phyloP scores from a whole-genome alignment of 345 rosid genomes.

The Gossypium stocksii region DNA sequence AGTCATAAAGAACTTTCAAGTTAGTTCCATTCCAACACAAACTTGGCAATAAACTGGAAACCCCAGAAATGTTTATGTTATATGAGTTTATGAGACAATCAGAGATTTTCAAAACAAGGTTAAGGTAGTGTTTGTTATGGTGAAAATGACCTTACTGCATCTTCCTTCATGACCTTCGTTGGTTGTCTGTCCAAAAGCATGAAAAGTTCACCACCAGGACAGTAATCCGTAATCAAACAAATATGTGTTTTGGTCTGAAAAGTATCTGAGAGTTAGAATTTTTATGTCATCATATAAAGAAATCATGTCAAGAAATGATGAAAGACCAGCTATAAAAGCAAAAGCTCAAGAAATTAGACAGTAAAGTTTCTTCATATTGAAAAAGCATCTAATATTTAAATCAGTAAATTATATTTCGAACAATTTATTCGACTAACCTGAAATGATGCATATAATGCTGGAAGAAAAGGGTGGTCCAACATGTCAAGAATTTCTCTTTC shows the following conservation, averaged over 20 bases:
- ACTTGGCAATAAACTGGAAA: background rate
- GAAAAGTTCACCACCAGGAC: conserved; percentile 93
- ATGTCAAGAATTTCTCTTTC: conserved; percentile 90
- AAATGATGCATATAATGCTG: conserved; percentile 95
- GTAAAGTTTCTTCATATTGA: background rate
- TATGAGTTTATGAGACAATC: background rate
- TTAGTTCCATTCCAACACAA: conserved; percentile 10
- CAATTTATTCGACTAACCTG: conserved; percentile 44
- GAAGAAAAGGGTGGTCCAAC: conserved; percentile 98
- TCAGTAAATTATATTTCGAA: background rate
- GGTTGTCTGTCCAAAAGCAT: conserved; percentile 84
- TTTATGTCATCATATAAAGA: background rate
- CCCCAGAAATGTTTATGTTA: background rate
- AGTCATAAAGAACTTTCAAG: conserved; percentile 3
- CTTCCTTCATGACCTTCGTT: conserved; percentile 78
- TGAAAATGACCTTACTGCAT: conserved; percentile 66
- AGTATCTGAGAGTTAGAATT: conserved; percentile 19
- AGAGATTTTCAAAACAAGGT: background rate
- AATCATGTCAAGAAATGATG: background rate
- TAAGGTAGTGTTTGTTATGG: background rate
- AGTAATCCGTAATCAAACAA: conserved; percentile 92
- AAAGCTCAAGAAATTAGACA: background rate
- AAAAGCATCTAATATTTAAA: conserved; percentile 3
- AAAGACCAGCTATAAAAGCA: background rate
- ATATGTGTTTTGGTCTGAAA: conserved; percentile 92